These are phyloP conservation scores for Irpex lacteus DNA, from an alignment of 1,284 basidiomycete genomes.

Conservation along the genomic window DNA sequence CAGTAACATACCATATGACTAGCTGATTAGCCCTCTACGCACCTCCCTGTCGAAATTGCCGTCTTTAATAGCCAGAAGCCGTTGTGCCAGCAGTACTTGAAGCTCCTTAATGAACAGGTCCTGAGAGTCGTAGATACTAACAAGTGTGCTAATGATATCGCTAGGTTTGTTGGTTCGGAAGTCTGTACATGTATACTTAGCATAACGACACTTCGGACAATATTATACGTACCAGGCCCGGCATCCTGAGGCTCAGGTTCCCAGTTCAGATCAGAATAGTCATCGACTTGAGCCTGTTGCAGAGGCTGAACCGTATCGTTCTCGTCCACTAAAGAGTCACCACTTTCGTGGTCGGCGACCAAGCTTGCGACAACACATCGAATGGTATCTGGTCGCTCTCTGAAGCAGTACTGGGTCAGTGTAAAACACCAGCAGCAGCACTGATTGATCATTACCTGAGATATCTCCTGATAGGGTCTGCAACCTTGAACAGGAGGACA, in stretches of 20 bases:
- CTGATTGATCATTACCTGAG: conserved; percentile 51
- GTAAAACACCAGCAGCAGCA: neutral
- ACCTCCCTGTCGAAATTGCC: conserved; percentile 86
- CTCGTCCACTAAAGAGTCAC: conserved; percentile 77
- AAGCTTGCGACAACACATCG: conserved; percentile 89
- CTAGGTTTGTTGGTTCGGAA: conserved; percentile 86
- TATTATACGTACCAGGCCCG: conserved; percentile 81
- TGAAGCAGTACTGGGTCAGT: conserved; percentile 26
- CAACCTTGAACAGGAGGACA: conserved; percentile 88
- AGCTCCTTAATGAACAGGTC: conserved; percentile 94
- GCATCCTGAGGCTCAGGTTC: conserved; percentile 93
- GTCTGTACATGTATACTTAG: no score
- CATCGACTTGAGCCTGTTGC: conserved; percentile 73
- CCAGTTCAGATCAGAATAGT: conserved; percentile 89
- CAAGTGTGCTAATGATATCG: conserved; percentile 91
- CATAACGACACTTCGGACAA: no score
- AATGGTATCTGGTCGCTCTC: conserved; percentile 88
- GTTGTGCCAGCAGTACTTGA: conserved; percentile 83
- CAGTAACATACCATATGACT: neutral
- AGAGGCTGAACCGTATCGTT: conserved; percentile 75
- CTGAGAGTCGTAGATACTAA: conserved; percentile 94
- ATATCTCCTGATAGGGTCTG: conserved; percentile 86
- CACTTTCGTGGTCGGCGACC: conserved; percentile 82
- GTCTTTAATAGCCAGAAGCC: conserved; percentile 75
- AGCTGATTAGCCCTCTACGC: conserved; percentile 16